These are phyloP conservation scores for Cutaneotrichosporon sp. DNA, from an alignment of 1,284 basidiomycete genomes.

Conservation along the genomic window DNA sequence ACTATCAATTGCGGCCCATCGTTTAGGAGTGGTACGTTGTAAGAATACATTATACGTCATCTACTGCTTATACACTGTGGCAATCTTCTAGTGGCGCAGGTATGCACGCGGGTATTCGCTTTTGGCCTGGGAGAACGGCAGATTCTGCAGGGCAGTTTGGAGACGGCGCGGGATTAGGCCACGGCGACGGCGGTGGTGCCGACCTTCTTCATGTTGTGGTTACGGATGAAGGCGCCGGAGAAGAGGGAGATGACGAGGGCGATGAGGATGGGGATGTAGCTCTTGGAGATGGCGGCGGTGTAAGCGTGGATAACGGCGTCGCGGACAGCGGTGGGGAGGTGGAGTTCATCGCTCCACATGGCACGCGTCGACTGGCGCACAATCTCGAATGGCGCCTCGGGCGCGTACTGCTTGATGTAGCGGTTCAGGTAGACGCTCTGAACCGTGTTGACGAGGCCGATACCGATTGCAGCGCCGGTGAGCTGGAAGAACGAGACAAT, in stretches of 20 bases:
- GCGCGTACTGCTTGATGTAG: slow-evolving; percentile 27
- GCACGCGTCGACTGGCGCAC: slow-evolving; percentile 35
- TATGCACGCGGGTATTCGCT: no score
- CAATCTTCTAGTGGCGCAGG: no score
- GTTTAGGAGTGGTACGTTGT: no score
- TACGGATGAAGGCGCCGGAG: slow-evolving; percentile 44
- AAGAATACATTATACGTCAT: no score
- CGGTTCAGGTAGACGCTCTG: slow-evolving; percentile 39
- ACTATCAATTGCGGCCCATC: no score
- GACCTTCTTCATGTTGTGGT: slow-evolving; percentile 46
- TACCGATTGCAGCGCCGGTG: slow-evolving; percentile 48
- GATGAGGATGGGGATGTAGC: slow-evolving; percentile 50
- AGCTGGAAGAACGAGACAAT: slow-evolving; percentile 49
- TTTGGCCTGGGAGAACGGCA: no score
- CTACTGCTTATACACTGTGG: no score
- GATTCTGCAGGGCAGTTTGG: no score
- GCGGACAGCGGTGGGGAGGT: slow-evolving; percentile 32
- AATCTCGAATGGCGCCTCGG: slow-evolving; percentile 37
- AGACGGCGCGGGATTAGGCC: no score
- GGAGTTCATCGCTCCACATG: slow-evolving; percentile 26
- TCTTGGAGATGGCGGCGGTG: slow-evolving; percentile 44
- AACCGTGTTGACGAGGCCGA: slow-evolving; percentile 49
- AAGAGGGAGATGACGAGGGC: slow-evolving; percentile 42
- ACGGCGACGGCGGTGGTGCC: slow-evolving; percentile 14
- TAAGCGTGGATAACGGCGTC: slow-evolving; percentile 50